phyloP scores from a whole-genome alignment of 305 asterid genomes.

The Fraxinus angustifolia region DNA sequence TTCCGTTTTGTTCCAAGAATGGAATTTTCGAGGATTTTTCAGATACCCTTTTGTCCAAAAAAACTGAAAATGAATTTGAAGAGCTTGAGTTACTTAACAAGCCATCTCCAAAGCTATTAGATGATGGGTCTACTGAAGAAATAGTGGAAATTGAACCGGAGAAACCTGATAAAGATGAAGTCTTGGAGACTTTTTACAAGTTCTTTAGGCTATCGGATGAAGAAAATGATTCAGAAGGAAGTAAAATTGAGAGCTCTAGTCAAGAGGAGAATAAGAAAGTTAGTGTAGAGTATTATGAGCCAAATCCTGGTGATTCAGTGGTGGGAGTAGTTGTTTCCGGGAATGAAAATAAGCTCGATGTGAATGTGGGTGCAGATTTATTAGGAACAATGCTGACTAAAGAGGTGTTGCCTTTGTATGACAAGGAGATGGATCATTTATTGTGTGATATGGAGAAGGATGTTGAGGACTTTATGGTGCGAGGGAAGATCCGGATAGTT shows the following conservation, averaged over 20 bases:
- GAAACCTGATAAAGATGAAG: conserved; percentile 48
- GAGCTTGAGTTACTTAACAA: conserved; percentile 70
- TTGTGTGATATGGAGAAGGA: conserved; percentile 65
- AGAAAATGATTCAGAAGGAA: conserved; percentile 21
- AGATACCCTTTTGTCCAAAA: conserved; percentile 34
- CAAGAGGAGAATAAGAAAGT: conserved; percentile 32
- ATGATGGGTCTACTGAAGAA: conserved; percentile 30
- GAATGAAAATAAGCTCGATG: conserved; percentile 82
- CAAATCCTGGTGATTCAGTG: conserved; percentile 74
- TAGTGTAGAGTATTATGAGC: conserved; percentile 78
- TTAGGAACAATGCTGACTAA: conserved; percentile 90
- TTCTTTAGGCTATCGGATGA: conserved; percentile 55
- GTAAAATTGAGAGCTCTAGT: conserved; percentile 6
- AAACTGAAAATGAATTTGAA: conserved; percentile 32
- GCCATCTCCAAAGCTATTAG: conserved; percentile 57
- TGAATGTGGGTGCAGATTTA: conserved; percentile 79
- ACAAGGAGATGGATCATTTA: conserved; percentile 69
- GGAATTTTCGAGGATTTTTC: conserved; percentile 46
- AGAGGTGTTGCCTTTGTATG: conserved; percentile 83
- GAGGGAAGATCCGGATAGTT: conserved; percentile 72
- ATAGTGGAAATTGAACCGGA: conserved; percentile 21
- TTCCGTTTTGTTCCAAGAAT: conserved; percentile 49
- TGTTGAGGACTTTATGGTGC: conserved; percentile 52
- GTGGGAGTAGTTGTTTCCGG: conserved; percentile 96
- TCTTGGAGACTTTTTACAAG: conserved; percentile 68